Conservation (phyloP, 495 filamentous ascomycete genomes). For the Mytilinidion resinicola region DNA sequence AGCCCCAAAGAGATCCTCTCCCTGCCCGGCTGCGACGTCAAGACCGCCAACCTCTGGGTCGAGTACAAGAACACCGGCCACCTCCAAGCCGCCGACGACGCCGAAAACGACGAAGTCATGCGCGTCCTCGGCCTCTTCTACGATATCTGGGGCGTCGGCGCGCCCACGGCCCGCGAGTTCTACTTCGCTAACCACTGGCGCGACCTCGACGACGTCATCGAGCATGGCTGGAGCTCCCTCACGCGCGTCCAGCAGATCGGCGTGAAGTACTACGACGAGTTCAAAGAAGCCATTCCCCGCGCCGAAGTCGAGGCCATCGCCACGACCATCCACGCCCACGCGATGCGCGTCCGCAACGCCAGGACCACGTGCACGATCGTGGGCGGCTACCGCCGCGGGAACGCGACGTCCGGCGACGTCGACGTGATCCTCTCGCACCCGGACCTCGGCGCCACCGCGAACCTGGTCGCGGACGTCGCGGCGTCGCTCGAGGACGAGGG, state of each 20-base stretch:
- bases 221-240: constrained; percentile 70
- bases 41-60: constrained; percentile 70
- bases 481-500: constrained; percentile 56
- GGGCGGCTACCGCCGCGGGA: constrained; percentile 82
- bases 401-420: constrained; percentile 67
- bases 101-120: constrained; percentile 59
- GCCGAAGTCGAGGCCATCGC: constrained; percentile 68
- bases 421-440: constrained; percentile 81
- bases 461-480: constrained; percentile 63
- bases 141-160: constrained; percentile 85
- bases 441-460: constrained; percentile 56
- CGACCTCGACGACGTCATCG: constrained; percentile 75
- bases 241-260: constrained; percentile 86
- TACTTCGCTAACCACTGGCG: constrained; percentile 71
- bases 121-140: constrained; percentile 62
- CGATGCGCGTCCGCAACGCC: constrained; percentile 43
- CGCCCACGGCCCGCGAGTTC: constrained; percentile 74
- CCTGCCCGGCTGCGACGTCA: constrained; percentile 75
- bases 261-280: constrained; percentile 91
- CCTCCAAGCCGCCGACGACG: constrained; percentile 56
- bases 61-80: constrained; percentile 62
- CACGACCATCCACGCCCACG: constrained; percentile 54
- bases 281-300: constrained; percentile 63
- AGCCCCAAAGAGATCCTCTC: constrained; percentile 54
- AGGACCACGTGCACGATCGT: constrained; percentile 69